Base-by-base conservation (phyloP, 1,139 yeast species). In the Blastobotrys proliferans region DNA sequence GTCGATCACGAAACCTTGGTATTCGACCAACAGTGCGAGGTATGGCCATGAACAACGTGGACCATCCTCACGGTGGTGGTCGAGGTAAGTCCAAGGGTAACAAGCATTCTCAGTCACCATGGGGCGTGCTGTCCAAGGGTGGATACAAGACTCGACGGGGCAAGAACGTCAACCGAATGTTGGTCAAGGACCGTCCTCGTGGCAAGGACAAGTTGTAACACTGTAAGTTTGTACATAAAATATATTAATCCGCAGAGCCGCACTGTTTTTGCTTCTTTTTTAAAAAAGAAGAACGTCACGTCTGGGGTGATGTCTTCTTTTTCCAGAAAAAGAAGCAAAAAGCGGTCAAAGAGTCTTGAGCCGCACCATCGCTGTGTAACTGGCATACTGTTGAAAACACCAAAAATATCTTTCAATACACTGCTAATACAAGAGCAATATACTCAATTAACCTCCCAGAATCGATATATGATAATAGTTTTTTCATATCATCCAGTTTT, bases 41-140 rank as follows among this genome's bases (percentile, higher is more conserved):
- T 77, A 87, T 88, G 56, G 98, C 98, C 42, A 87, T 87, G 96
- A 92, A 92, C 69, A 94, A 94, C 49, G 79, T 81, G 62, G 97
- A 92, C 68, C 99, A 92, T 72, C 99, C 99, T 54, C 94, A 88
- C 61, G 99, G 99, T 75, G 99, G 99, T 83, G 99, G 99, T 70
- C 83, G 98, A 76, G 99, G 99, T 77, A 94, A 92, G 67, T 85
- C 95, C 47, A 92, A 94, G 79, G 86, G 95, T 52, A 90, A 90
- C 68, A 90, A 87, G 72, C 76, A 84, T 43, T 85, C 97, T 11
- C 88, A 84, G 72, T 85, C 96, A 48, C 94, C 94, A 68, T 92
- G 97, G 97, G 98, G 99, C 61, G 82, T 82, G 54, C 67, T 81
- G 59, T 81, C 90, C 40, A 90, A 90, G 77, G 94, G 92, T 67